Conservation (phyloP, 2,329 filamentous ascomycete genomes). For the Penicillium italicum region DNA sequence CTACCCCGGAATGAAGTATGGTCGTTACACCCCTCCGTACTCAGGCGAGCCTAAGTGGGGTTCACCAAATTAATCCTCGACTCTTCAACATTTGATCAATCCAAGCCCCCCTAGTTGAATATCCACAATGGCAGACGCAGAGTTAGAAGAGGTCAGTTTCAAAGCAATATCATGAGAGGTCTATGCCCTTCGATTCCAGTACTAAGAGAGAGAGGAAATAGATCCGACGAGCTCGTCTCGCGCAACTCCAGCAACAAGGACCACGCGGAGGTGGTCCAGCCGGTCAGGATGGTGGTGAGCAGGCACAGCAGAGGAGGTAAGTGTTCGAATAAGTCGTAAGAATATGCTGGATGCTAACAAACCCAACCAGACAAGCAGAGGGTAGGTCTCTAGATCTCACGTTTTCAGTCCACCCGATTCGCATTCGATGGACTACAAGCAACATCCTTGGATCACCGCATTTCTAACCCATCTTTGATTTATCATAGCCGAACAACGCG, state of each 20-base stretch:
- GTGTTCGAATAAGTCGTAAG: constrained; percentile 18
- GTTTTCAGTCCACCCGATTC: not conserved
- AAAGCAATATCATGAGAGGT: constrained; percentile 7
- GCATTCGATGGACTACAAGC: not conserved
- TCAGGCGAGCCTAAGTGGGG: constrained; percentile 23
- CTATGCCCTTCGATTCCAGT: not conserved
- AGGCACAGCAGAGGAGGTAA: constrained; percentile 65
- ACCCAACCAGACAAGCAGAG: constrained; percentile 31
- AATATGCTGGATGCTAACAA: not conserved
- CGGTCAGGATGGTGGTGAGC: constrained; percentile 45
- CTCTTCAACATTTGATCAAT: not conserved
- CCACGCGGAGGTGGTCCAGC: constrained; percentile 45
- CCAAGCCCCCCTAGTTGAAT: not conserved
- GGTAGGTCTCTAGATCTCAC: constrained; percentile 20
- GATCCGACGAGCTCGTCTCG: constrained; percentile 88
- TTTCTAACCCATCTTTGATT: constrained; percentile 3
- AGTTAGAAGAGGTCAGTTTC: constrained; percentile 57
- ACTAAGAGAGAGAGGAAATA: constrained; percentile 38
- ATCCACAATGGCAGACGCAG: constrained; percentile 58
- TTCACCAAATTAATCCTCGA: constrained; percentile 15
- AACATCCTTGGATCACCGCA: not conserved
- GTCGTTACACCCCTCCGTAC: constrained; percentile 10
- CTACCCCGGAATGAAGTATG: not conserved
- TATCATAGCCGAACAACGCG: constrained; percentile 31
- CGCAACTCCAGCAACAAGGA: constrained; percentile 78